phyloP scores from a whole-genome alignment of 768 basidiomycete genomes.

The Neoboletus magnificus region DNA sequence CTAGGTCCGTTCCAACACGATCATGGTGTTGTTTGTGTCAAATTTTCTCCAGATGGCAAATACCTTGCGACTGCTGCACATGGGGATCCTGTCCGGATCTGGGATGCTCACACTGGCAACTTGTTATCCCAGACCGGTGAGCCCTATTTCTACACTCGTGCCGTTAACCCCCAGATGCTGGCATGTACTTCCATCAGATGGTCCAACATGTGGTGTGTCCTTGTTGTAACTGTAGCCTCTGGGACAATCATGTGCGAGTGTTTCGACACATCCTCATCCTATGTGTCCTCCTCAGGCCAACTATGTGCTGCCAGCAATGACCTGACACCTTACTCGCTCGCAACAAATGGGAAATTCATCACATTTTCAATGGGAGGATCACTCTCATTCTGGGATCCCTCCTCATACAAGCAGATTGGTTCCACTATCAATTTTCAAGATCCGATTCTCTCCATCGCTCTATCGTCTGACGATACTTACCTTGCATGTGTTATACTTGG shows the following conservation, averaged over 20 bases:
- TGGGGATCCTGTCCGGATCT: background rate
- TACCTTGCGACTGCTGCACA: background rate
- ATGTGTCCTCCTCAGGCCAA: fast-evolving
- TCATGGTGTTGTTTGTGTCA: background rate
- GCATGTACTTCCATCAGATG: background rate
- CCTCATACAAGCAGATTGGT: background rate
- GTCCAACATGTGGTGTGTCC: background rate
- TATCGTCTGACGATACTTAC: background rate
- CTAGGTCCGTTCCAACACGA: constrained; percentile 4
- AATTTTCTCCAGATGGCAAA: constrained; percentile 3
- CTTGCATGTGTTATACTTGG: background rate
- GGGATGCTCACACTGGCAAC: background rate
- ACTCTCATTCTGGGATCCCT: background rate
- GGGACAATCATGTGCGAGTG: fast-evolving
- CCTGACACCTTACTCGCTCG: background rate
- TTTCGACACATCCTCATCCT: background rate
- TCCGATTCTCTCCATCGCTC: background rate
- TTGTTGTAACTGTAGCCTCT: background rate
- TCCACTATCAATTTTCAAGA: background rate
- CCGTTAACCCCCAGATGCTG: background rate
- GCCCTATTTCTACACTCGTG: no score
- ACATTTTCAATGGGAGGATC: background rate
- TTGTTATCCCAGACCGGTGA: background rate
- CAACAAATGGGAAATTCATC: background rate
- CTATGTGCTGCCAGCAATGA: background rate